Base-by-base conservation (phyloP, 306 rosid species). In the Alnus rubra region DNA sequence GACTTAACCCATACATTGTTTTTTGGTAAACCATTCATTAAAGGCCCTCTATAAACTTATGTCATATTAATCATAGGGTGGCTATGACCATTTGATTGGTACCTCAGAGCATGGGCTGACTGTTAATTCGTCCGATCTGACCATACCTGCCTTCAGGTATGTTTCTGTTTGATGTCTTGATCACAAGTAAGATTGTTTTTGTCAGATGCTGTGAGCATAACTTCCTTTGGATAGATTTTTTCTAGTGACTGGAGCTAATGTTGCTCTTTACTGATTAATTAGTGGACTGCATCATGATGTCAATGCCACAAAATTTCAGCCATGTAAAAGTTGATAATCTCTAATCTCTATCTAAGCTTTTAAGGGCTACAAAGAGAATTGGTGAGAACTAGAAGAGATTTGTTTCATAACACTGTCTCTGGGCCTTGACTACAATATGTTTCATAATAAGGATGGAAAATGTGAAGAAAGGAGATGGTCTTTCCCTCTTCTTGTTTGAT, bases 21-120 rank as follows among this genome's bases (percentile, higher is more conserved):
- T 75, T 63, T 54, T 69, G 60, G 65, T 68, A 47, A 58, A 52
- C 58, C 74, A 42, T 84, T 64, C 51, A n/a, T 5, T 35, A 55
- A 28, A 35, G 60, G 50, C 53, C 44, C 62, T 75, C 81, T 48
- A 13, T 71, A 59, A 74, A 30, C 71, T 69, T 55, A 54, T 81
- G 28, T 79, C 74, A 65, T 76, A 55, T 67, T n/a, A 56, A 71
- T 74, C 76, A 31, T 89, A 95, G 99, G 97, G 94, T 79, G 99
- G 99, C 83, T 94, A 92, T 81, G 97, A 94, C 84, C 87, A 84
- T 84, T 77, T 87, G 81, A 89, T 95, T 19, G 98, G 99, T 55
- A 95, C 99, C 82, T 95, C 99, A n/a, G 99, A 95, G 91, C 98
- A 88, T 18, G 99, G 98, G 72, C 89, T 69, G 69, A 78, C 87